These are phyloP conservation scores for Pichia scutulata DNA, from an alignment of 805 yeast genomes.

Conservation along the genomic window DNA sequence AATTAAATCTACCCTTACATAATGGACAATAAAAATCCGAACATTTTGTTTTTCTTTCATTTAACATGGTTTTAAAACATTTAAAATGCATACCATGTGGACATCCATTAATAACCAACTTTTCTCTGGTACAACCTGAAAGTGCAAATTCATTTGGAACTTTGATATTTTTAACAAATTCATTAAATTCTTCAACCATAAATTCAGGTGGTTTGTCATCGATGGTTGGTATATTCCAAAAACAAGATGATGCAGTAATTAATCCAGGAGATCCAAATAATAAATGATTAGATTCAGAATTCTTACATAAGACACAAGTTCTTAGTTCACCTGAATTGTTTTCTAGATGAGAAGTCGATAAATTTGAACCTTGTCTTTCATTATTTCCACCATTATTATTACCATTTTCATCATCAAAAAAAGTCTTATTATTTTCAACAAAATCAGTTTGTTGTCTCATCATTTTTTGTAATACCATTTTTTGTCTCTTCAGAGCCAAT, in stretches of 20 bases:
- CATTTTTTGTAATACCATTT: conserved; percentile 54
- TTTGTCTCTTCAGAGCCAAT: conserved; percentile 54
- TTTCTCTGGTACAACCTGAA: conserved; percentile 15
- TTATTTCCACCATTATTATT: not conserved
- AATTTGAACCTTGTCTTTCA: conserved; percentile 7
- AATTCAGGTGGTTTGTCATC: conserved; percentile 24
- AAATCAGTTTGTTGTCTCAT: conserved; percentile 44
- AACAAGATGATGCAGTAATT: conserved; percentile 37
- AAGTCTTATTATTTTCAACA: conserved; percentile 31
- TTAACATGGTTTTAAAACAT: conserved; percentile 33
- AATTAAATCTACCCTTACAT: conserved; percentile 38
- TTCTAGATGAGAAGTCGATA: not conserved
- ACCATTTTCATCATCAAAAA: conserved; percentile 13
- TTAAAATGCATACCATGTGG: conserved; percentile 45
- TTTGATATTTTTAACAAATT: not conserved
- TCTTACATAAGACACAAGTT: conserved; percentile 55
- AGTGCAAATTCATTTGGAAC: conserved; percentile 6
- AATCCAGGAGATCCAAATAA: conserved; percentile 54
- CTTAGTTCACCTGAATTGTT: conserved; percentile 18
- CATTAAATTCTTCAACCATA: conserved; percentile 17
- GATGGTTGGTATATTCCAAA: conserved; percentile 40
- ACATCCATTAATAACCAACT: conserved; percentile 36
- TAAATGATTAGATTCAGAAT: conserved; percentile 36
- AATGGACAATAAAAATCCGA: conserved; percentile 39
- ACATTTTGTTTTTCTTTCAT: conserved; percentile 13